These are phyloP conservation scores for Microstegium vimineum DNA, from an alignment of 176 grass and related monocot genomes.

Conservation along the genomic window DNA sequence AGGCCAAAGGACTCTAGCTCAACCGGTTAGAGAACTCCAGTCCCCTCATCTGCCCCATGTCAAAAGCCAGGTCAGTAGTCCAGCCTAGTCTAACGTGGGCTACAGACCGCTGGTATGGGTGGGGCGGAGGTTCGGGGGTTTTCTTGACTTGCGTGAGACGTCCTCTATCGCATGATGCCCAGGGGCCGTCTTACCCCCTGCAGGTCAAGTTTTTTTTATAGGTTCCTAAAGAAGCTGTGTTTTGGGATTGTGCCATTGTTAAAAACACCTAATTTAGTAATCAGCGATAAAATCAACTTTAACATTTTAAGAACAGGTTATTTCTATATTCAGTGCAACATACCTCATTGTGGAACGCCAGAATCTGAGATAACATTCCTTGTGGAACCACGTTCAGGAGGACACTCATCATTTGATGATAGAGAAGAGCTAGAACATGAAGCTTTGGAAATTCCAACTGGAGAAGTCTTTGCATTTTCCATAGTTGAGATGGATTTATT, in stretches of 20 bases:
- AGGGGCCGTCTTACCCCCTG: too few species aligned
- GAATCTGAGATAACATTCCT: constrained; percentile 23
- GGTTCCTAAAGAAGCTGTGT: background rate
- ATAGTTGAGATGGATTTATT: constrained; percentile 4
- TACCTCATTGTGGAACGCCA: constrained; percentile 48
- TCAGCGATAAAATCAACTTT: background rate
- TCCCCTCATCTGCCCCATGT: too few species aligned
- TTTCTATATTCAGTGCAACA: constrained; percentile 13
- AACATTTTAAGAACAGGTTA: constrained; percentile 14
- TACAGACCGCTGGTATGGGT: too few species aligned
- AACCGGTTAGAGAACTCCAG: too few species aligned
- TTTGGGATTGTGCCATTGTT: background rate
- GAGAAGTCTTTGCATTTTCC: constrained; percentile 29
- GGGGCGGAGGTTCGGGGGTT: too few species aligned
- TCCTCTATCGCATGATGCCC: too few species aligned
- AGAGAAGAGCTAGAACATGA: constrained; percentile 27
- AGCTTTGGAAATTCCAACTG: constrained; percentile 8
- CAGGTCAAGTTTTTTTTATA: too few species aligned
- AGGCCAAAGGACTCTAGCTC: too few species aligned
- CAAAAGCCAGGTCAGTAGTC: too few species aligned
- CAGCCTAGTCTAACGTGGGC: too few species aligned
- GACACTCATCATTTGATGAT: constrained; percentile 34
- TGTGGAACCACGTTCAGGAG: constrained; percentile 25
- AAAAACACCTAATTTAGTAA: background rate
- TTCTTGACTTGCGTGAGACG: too few species aligned